These are phyloP conservation scores for Aspergillus sp. DNA, from an alignment of 2,329 filamentous ascomycete genomes.

Conservation along the genomic window DNA sequence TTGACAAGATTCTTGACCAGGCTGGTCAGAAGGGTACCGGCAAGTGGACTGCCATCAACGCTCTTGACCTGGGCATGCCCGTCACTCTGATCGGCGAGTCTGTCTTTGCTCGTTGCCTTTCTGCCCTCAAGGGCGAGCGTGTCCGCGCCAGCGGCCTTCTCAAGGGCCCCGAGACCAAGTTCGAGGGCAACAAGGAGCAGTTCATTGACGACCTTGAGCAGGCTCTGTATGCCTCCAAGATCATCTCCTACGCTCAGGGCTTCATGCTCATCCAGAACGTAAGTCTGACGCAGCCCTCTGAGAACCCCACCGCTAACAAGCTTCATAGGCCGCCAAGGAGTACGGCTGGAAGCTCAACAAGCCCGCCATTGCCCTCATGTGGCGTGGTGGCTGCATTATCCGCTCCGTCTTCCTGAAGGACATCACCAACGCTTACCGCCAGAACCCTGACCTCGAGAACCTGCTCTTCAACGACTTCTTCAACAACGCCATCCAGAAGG, in stretches of 20 bases:
- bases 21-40: conserved; percentile 99
- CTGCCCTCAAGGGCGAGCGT: conserved; percentile 93
- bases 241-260: conserved; percentile 98
- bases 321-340: conserved; percentile 80
- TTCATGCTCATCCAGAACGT: conserved; percentile 99
- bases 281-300: conserved; percentile 41
- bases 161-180: conserved; percentile 74
- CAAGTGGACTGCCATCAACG: conserved; percentile 99
- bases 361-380: conserved; percentile 99
- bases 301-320: conserved; percentile 6
- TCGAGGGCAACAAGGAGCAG: conserved; percentile 86
- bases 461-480: conserved; percentile 99
- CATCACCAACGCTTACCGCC: conserved; percentile 96
- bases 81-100: conserved; percentile 98
- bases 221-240: conserved; percentile 98
- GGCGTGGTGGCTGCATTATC: conserved; percentile 99
- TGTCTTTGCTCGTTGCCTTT: conserved; percentile 93
- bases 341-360: conserved; percentile 99
- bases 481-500: conserved; percentile 98
- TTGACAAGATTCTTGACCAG: conserved; percentile 99
- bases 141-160: conserved; percentile 78
- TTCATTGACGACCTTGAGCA: conserved; percentile 98
- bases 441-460: conserved; percentile 94
- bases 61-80: conserved; percentile 96
- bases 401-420: conserved; percentile 99